Conservation (phyloP, 176 grass and related monocot species). For the Metroxylon sagu region DNA sequence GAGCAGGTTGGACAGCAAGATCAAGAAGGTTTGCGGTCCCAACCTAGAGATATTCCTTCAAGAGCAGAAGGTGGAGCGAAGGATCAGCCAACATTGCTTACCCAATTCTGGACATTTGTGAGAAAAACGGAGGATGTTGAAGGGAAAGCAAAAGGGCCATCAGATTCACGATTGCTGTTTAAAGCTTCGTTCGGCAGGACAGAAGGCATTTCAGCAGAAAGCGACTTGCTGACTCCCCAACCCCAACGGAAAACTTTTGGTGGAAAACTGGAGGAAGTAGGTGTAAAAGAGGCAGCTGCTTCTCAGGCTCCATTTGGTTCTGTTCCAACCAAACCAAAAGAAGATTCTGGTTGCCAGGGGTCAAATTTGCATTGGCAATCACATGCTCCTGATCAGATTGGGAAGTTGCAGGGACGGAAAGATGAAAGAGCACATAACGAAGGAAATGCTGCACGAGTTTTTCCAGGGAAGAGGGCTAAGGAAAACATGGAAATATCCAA, state of each 20-base stretch:
- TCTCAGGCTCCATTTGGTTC: conserved; percentile 23
- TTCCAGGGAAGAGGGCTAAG: conserved; percentile 4
- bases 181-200: conserved; percentile 33
- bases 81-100: conserved; percentile 11
- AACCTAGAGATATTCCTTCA: conserved; percentile 30
- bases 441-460: conserved; percentile 14
- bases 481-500: neutral
- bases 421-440: conserved; percentile 18
- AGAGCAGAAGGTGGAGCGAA: conserved; percentile 30
- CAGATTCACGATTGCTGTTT: conserved; percentile 24
- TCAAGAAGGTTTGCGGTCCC: conserved; percentile 23
- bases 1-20: conserved; percentile 29
- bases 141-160: conserved; percentile 37
- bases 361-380: conserved; percentile 38
- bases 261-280: conserved; percentile 34
- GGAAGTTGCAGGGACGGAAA: conserved; percentile 29
- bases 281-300: conserved; percentile 22
- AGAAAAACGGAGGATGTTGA: conserved; percentile 22
- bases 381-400: conserved; percentile 26
- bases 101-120: conserved; percentile 25
- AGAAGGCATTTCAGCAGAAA: conserved; percentile 27
- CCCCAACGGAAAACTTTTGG: conserved; percentile 26
- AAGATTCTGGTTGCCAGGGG: conserved; percentile 22
- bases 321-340: conserved; percentile 17
- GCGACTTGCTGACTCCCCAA: conserved; percentile 24